phyloP scores from a whole-genome alignment of 805 yeast genomes.

The Ogataea dorogensis region DNA sequence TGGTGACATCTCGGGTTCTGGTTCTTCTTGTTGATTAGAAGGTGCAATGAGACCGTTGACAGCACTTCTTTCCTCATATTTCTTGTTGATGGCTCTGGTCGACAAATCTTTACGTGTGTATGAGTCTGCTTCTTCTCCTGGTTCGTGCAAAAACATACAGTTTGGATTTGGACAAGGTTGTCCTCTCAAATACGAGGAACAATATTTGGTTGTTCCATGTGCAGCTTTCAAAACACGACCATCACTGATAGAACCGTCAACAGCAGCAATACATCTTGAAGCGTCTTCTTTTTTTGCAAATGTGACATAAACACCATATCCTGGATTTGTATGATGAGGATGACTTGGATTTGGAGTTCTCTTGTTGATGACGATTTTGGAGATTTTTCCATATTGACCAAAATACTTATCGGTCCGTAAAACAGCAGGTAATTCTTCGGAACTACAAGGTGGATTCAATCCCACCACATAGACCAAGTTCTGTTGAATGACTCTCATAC shows the following conservation, averaged over 20 bases:
- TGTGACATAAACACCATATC: constrained; percentile 94
- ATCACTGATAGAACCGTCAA: constrained; percentile 90
- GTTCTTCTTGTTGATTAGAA: constrained; percentile 6
- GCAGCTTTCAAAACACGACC: constrained; percentile 91
- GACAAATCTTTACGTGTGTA: constrained; percentile 87
- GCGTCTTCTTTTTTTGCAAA: constrained; percentile 95
- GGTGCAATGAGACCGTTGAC: constrained; percentile 36
- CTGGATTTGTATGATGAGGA: constrained; percentile 51
- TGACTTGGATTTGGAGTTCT: constrained; percentile 50
- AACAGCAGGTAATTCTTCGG: constrained; percentile 80
- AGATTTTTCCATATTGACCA: constrained; percentile 97
- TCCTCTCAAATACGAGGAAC: constrained; percentile 93
- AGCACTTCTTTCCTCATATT: constrained; percentile 38
- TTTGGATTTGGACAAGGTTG: constrained; percentile 97
- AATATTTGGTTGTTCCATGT: constrained; percentile 97
- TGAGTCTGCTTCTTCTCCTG: constrained; percentile 98
- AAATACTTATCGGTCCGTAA: constrained; percentile 89
- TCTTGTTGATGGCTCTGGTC: constrained; percentile 66
- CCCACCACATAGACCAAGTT: constrained; percentile 96
- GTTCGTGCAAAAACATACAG: constrained; percentile 98
- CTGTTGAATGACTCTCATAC: constrained; percentile 97
- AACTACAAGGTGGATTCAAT: constrained; percentile 79
- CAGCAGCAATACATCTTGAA: constrained; percentile 84
- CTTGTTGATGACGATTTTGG: constrained; percentile 89
- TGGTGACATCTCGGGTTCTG: constrained; percentile 11